Evolutionary conservation across 2,329 filamentous ascomycete genomes (phyloP).

Genomic region (Calonectria multiphialidica): DNA sequence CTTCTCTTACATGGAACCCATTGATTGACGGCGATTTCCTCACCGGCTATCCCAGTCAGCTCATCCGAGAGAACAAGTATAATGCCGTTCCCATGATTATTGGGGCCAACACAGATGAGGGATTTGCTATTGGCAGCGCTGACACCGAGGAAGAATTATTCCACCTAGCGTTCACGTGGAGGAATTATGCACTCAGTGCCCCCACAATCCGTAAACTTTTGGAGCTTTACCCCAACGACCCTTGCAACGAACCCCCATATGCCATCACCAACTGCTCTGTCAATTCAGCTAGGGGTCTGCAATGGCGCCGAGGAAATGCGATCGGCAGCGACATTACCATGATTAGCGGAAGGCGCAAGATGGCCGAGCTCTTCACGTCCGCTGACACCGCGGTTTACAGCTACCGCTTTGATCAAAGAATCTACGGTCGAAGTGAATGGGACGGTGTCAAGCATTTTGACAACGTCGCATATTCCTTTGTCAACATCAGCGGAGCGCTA

Average conservation of each 20-base stretch:
- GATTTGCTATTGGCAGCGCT: conserved; percentile 52
- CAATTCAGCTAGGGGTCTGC: conserved; percentile 46
- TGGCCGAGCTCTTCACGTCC: conserved; percentile 55
- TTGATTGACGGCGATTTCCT: conserved; percentile 62
- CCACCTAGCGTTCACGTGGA: conserved; percentile 48
- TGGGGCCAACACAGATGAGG: conserved; percentile 64
- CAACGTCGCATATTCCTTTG: conserved; percentile 64
- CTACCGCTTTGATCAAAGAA: conserved; percentile 63
- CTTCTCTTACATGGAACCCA: conserved; percentile 55
- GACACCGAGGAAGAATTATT: conserved; percentile 59
- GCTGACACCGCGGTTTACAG: conserved; percentile 54
- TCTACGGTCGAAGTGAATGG: conserved; percentile 54
- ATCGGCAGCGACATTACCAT: conserved; percentile 63
- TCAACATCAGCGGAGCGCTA: conserved; percentile 62
- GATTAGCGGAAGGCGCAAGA: conserved; percentile 58
- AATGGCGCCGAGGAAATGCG: conserved; percentile 58
- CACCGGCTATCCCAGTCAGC: conserved; percentile 60
- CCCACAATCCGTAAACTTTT: conserved; percentile 57
- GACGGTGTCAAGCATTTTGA: conserved; percentile 60
- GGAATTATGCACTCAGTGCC: conserved; percentile 59
- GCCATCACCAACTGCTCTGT: conserved; percentile 37
- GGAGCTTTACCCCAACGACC: conserved; percentile 62
- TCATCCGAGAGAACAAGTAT: conserved; percentile 56
- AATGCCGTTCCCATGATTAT: conserved; percentile 58
- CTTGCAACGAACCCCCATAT: conserved; percentile 57